Evolutionary conservation across 768 basidiomycete species (phyloP).

Genomic region (Tephrocybe sp.): DNA sequence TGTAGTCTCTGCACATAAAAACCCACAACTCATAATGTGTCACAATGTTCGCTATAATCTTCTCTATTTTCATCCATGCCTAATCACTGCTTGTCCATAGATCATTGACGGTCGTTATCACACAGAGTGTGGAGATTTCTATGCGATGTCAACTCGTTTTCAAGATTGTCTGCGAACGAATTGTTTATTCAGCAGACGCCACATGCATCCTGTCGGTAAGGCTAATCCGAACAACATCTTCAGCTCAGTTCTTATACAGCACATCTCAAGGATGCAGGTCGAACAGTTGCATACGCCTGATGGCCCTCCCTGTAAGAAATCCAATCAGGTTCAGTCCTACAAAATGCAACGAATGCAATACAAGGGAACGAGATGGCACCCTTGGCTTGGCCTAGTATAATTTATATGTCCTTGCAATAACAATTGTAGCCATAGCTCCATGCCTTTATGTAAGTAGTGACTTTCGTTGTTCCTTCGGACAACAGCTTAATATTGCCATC

Average conservation of each 20-base stretch:
- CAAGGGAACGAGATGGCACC: constrained; percentile 28
- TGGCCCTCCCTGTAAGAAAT: constrained; percentile 67
- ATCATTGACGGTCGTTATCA: constrained; percentile 78
- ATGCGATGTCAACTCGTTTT: constrained; percentile 65
- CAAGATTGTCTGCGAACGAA: constrained; percentile 65
- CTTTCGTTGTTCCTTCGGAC: no score
- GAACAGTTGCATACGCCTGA: constrained; percentile 56
- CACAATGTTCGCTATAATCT: constrained; percentile 56
- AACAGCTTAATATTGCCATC: no score
- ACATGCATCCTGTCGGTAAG: constrained; percentile 54
- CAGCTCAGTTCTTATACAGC: neutral
- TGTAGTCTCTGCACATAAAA: neutral
- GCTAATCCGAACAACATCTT: no score
- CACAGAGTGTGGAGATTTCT: constrained; percentile 69
- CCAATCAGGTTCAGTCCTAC: constrained; percentile 69
- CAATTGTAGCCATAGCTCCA: no score
- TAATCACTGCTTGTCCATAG: constrained; percentile 31
- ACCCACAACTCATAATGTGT: constrained; percentile 50
- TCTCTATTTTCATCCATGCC: neutral
- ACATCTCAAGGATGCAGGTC: constrained; percentile 52
- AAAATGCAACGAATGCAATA: constrained; percentile 40
- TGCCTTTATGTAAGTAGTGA: no score
- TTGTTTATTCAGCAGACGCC: constrained; percentile 72
- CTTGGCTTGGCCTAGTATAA: constrained; percentile 16
- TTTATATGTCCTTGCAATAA: no score